Evolutionary conservation across 768 basidiomycete genomes (phyloP), one percentile per base, ranked within the genome.

Genomic region (Tricholomella constricta): DNA sequence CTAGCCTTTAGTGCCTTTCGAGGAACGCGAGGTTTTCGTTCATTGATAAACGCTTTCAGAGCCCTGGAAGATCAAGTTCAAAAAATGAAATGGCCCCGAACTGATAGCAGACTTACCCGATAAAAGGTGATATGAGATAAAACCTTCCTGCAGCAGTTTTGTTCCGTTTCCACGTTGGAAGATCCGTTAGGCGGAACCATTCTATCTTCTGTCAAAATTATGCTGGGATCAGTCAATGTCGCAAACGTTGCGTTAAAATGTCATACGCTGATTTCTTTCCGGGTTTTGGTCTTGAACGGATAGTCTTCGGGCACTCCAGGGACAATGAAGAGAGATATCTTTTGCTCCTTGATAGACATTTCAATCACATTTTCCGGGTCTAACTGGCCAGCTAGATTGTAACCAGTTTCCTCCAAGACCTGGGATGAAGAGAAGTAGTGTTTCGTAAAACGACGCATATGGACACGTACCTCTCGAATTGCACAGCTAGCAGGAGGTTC

Each of bases 401-500:
- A 98, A 12, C 97, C 97, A 0, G 94, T 98, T 73, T 99, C 97
- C 71, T 99, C 97, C 26, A 91, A 77, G 20, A 98, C 96, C 95
- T 98, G 7, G 25, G 19, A 48, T 56, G 34, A 45, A 7, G 42
- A 19, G 14, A 49, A 62, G 56, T 61, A 61, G 34, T 27, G 20
- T n/a, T 27, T 40, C 31, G 37, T 23, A 9, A 22, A 22, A 20
- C 19, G 19, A 48, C 47, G 53, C 7, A 9, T n/a, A n/a, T n/a
- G n/a, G n/a, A n/a, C n/a, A 64, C 83, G 49, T 56, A 95, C 96
- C 76, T 99, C 97, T 69, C 97, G 85, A 48, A 91, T 79, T 2
- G 96, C 97, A 70, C 97, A 99, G 49, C 79, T 80, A 44, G 81
- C 79, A 51, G 86, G 82, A 7, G 88, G 84, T 67, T 99, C 97